A percentile compares a stretch with the other conserved stretches of the same genome.
phyloP scores from a whole-genome alignment of 495 filamentous ascomycete species.

The Letharia columbiana region DNA sequence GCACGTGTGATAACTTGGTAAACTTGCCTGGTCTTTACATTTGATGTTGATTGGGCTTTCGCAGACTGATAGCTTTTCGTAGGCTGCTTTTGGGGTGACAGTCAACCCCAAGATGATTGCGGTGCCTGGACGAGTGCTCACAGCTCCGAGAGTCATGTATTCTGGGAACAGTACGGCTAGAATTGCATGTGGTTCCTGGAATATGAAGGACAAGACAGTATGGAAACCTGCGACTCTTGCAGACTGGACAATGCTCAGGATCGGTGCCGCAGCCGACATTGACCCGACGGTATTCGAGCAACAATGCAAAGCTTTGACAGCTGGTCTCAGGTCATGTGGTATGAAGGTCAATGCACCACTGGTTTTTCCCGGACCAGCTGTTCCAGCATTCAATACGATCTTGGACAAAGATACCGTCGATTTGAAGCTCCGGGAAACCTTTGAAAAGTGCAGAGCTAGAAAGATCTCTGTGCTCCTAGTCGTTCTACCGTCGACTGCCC shows the following conservation, averaged over 20 bases:
- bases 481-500: background rate
- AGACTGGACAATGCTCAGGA: background rate
- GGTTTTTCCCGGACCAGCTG: background rate
- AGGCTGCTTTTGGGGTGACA: background rate
- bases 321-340: background rate
- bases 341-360: background rate
- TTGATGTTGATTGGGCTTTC: background rate
- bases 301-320: background rate
- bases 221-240: background rate
- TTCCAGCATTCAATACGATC: background rate
- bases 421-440: background rate
- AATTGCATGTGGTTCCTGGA: background rate
- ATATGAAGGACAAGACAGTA: background rate
- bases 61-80: background rate
- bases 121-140: background rate
- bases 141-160: background rate
- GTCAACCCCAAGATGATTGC: background rate
- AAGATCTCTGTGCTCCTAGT: background rate
- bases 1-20: background rate
- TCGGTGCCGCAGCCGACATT: background rate
- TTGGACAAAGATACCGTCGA: background rate
- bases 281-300: background rate
- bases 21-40: background rate
- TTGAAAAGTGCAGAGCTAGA: background rate
- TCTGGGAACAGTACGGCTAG: background rate